Conservation (phyloP, 768 basidiomycete species). For the Boletus vermiculosoides region DNA sequence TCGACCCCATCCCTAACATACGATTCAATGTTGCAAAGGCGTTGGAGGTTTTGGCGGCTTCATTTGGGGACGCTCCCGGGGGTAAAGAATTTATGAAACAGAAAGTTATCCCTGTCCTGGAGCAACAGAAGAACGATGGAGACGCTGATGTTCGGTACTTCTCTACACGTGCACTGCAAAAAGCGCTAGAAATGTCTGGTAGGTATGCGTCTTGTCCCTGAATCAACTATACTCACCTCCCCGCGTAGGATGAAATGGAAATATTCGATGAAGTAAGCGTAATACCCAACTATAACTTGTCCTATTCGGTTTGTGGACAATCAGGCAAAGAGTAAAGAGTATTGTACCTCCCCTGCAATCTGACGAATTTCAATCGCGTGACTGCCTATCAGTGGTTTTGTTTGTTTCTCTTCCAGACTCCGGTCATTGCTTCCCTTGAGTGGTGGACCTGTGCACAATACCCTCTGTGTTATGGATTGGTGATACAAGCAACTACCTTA, state of each 20-base stretch:
- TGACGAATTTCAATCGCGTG: slow-evolving; percentile 20
- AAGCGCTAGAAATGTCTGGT: slow-evolving; percentile 44
- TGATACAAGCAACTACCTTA: neutral
- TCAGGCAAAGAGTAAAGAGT: slow-evolving; percentile 30
- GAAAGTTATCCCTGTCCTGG: slow-evolving; percentile 77
- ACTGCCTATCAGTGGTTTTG: neutral
- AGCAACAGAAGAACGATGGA: slow-evolving; percentile 80
- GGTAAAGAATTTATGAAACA: slow-evolving; percentile 74
- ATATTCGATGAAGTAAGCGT: slow-evolving; percentile 21
- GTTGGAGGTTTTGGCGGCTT: slow-evolving; percentile 80
- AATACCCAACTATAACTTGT: slow-evolving; percentile 32
- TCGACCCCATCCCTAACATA: slow-evolving; percentile 96
- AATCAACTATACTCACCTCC: slow-evolving; percentile 2
- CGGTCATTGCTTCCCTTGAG: neutral
- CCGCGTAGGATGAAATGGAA: slow-evolving; percentile 21
- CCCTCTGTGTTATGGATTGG: neutral
- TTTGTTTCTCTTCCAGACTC: neutral
- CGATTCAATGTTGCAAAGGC: slow-evolving; percentile 98
- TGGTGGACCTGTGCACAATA: neutral
- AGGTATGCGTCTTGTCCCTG: slow-evolving; percentile 3
- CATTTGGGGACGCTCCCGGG: slow-evolving; percentile 60
- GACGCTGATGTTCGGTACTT: slow-evolving; percentile 98
- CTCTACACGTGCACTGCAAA: slow-evolving; percentile 76
- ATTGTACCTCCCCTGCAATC: slow-evolving; percentile 31
- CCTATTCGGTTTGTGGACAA: slow-evolving; percentile 21